A percentile compares a stretch with the other conserved stretches of the same genome.
phyloP scores from a whole-genome alignment of 495 filamentous ascomycete genomes.

The Penicillium cosmopolitanum region DNA sequence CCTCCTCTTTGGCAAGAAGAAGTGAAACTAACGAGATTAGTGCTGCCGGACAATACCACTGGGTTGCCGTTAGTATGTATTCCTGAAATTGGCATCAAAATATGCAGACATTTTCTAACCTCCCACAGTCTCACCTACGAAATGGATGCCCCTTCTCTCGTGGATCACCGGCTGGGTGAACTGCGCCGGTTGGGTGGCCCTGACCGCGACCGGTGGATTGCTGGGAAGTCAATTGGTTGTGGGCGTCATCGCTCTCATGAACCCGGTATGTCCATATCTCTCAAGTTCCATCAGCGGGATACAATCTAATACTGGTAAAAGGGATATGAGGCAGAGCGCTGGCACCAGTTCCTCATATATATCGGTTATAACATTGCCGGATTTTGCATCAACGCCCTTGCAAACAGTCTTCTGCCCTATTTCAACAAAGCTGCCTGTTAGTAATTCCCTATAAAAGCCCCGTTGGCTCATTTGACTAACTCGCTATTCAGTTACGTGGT shows the following conservation, averaged over 20 bases:
- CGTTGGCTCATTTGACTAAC: slow-evolving; percentile 13
- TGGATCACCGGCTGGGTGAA: slow-evolving; percentile 81
- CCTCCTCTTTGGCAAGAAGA: background rate
- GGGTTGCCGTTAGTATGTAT: slow-evolving; percentile 62
- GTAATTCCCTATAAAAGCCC: slow-evolving; percentile 10
- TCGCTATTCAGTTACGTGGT: slow-evolving; percentile 59
- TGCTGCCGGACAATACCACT: slow-evolving; percentile 72
- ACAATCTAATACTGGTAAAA: slow-evolving; percentile 14
- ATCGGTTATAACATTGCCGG: slow-evolving; percentile 64
- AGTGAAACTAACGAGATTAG: slow-evolving; percentile 23
- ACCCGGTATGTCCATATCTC: slow-evolving; percentile 35
- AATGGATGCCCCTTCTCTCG: slow-evolving; percentile 63
- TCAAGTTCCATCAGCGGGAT: too few species aligned
- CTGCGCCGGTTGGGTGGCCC: slow-evolving; percentile 69
- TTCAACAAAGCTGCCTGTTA: slow-evolving; percentile 63
- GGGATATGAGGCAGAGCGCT: slow-evolving; percentile 57
- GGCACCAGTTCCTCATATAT: slow-evolving; percentile 80
- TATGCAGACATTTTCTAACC: background rate
- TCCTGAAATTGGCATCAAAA: background rate
- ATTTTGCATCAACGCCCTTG: slow-evolving; percentile 69
- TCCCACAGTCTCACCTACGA: slow-evolving; percentile 33
- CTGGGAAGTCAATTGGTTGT: slow-evolving; percentile 62
- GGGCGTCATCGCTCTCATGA: slow-evolving; percentile 61
- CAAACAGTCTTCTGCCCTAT: slow-evolving; percentile 62
- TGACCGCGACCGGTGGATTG: slow-evolving; percentile 53